Conservation (phyloP, 345 rosid species). For the Gossypium rotundifolium region DNA sequence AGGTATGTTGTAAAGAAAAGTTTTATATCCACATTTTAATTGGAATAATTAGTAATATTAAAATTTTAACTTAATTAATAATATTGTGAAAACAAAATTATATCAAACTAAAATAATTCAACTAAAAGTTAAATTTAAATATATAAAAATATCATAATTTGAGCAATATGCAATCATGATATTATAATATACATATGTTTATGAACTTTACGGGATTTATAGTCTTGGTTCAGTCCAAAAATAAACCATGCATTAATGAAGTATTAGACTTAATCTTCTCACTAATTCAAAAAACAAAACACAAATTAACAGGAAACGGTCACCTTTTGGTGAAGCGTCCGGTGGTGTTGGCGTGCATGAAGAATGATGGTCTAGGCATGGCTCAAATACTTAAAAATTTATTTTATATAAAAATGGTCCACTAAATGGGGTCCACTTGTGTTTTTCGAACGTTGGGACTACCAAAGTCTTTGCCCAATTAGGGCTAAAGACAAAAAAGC, state of each 20-base stretch:
- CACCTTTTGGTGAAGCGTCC: not conserved
- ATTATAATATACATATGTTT: too few relatives aligned
- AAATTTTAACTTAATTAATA: too few relatives aligned
- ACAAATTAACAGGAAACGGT: constrained; percentile 18
- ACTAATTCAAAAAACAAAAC: not conserved
- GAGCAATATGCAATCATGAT: too few relatives aligned
- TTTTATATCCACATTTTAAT: too few relatives aligned
- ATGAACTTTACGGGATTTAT: too few relatives aligned
- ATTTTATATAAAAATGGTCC: not conserved
- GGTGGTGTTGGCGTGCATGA: constrained; percentile 20
- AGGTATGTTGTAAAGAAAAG: too few relatives aligned
- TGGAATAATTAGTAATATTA: too few relatives aligned
- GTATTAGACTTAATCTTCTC: not conserved
- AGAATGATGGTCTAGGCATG: constrained; percentile 40
- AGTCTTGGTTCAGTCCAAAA: not conserved
- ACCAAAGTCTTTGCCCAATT: not conserved
- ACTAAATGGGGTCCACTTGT: constrained; percentile 12
- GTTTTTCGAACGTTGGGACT: constrained; percentile 27
- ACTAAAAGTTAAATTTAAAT: too few relatives aligned
- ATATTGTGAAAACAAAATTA: too few relatives aligned
- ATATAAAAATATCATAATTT: too few relatives aligned
- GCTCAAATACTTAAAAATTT: constrained; percentile 22
- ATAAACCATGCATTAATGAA: not conserved
- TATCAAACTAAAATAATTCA: too few relatives aligned
- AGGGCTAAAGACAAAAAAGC: constrained; percentile 8